Evolutionary conservation across 306 rosid genomes (phyloP).

Genomic region (Psophocarpus tetragonolobus): DNA sequence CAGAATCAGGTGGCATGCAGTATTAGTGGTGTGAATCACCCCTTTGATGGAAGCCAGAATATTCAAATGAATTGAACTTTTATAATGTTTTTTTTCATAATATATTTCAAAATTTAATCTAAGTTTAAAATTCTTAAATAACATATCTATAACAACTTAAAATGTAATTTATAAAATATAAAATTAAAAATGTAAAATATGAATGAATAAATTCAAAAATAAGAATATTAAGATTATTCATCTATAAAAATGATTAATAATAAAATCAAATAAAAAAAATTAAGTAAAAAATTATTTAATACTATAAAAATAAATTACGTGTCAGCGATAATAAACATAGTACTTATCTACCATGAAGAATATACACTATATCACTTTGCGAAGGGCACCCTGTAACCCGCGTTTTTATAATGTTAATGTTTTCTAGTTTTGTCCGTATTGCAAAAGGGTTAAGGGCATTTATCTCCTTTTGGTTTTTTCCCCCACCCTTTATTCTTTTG

Average conservation of each 20-base stretch:
- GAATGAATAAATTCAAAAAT: not conserved
- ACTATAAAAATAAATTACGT: not conserved
- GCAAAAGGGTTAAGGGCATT: not conserved
- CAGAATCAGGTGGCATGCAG: constrained; percentile 2
- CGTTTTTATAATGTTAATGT: not conserved
- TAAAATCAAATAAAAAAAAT: not conserved
- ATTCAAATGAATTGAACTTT: not conserved
- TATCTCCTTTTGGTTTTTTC: not conserved
- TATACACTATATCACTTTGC: not conserved
- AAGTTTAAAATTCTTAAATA: not conserved
- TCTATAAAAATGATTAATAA: not conserved
- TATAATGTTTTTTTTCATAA: not conserved
- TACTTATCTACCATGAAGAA: not conserved
- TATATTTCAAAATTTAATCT: not conserved
- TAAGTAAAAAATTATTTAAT: not conserved
- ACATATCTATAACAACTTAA: not conserved
- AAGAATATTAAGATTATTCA: not conserved
- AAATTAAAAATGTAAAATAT: not conserved
- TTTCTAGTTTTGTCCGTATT: constrained; percentile 6
- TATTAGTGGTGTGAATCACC: not conserved
- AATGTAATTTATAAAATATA: not conserved
- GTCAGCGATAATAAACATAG: not conserved
- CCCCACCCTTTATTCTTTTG: not conserved
- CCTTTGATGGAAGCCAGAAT: not conserved
- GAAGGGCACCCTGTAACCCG: not conserved